Evolutionary conservation across 1,284 basidiomycete genomes (phyloP).

Genomic region (Ceratobasidium sp.): DNA sequence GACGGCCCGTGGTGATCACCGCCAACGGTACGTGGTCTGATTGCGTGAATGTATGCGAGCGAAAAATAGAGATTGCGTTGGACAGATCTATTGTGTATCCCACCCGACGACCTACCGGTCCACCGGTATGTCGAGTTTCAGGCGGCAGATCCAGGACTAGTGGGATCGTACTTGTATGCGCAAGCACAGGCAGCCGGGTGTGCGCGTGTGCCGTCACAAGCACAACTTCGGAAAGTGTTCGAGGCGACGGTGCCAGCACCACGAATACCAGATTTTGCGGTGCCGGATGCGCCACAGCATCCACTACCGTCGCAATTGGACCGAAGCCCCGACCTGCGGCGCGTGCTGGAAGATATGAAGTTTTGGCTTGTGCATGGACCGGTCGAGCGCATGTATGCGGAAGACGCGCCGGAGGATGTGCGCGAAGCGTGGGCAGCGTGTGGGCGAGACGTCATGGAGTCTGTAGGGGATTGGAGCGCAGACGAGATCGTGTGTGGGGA

Average conservation of each 20-base stretch:
- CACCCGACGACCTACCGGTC: constrained; percentile 73
- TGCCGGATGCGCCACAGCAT: constrained; percentile 53
- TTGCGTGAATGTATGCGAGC: constrained; percentile 10
- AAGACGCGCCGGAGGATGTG: constrained; percentile 8
- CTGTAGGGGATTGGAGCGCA: constrained; percentile 44
- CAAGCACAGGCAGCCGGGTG: constrained; percentile 61
- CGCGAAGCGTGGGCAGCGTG: constrained; percentile 29
- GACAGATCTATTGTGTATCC: constrained; percentile 74
- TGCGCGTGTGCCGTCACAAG: constrained; percentile 16
- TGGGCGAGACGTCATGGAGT: constrained; percentile 37
- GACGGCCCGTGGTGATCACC: constrained; percentile 86
- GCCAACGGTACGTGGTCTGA: constrained; percentile 78
- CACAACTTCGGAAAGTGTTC: constrained; percentile 1
- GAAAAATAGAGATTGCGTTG: constrained; percentile 22
- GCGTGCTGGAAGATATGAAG: constrained; percentile 65
- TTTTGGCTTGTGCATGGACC: constrained; percentile 53
- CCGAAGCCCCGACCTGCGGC: constrained; percentile 63
- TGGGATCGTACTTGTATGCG: constrained; percentile 73
- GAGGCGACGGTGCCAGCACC: constrained; percentile 10
- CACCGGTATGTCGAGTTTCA: constrained; percentile 69
- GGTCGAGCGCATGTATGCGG: background rate
- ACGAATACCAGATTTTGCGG: constrained; percentile 45
- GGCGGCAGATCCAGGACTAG: constrained; percentile 64
- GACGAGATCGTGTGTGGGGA: background rate
- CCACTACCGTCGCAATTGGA: constrained; percentile 54